phyloP scores from a whole-genome alignment of 768 basidiomycete species.

The Lactarius evosmus region DNA sequence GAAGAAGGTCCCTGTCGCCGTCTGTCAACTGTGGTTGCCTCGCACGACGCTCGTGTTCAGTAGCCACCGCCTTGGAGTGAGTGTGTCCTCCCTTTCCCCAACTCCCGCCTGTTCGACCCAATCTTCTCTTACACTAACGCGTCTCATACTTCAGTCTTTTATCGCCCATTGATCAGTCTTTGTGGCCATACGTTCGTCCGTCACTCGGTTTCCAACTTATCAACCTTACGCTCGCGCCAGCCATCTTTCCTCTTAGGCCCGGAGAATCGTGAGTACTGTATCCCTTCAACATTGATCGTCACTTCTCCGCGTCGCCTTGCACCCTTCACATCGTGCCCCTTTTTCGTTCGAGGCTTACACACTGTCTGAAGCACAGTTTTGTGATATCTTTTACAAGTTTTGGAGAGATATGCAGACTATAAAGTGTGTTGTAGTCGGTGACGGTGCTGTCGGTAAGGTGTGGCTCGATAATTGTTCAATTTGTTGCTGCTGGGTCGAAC shows the following conservation, averaged over 20 bases:
- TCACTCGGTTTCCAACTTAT: slow-evolving; percentile 17
- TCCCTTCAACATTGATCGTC: neutral
- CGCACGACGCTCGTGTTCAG: slow-evolving; percentile 28
- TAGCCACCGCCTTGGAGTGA: slow-evolving; percentile 15
- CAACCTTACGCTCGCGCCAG: slow-evolving; percentile 23
- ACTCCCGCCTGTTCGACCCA: neutral
- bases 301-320: neutral
- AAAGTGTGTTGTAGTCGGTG: slow-evolving; percentile 96
- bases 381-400: slow-evolving; percentile 20
- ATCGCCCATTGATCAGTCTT: slow-evolving; percentile 20
- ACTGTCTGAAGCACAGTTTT: slow-evolving; percentile 11
- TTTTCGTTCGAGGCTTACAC: slow-evolving; percentile 7
- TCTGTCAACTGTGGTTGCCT: slow-evolving; percentile 24
- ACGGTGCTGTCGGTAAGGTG: slow-evolving; percentile 98
- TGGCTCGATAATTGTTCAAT: slow-evolving; percentile 33
- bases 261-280: slow-evolving; percentile 23
- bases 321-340: slow-evolving; percentile 1
- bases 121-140: slow-evolving; percentile 8
- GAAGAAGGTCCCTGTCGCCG: slow-evolving; percentile 16
- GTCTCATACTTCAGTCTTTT: slow-evolving; percentile 12
- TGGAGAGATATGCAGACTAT: slow-evolving; percentile 79
- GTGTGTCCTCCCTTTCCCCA: slow-evolving; percentile 7
- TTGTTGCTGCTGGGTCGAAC: neutral
- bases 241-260: slow-evolving; percentile 12
- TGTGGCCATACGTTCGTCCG: slow-evolving; percentile 14